Conservation (phyloP, 129 eudicot genomes). For the Flaveria bidentis region DNA sequence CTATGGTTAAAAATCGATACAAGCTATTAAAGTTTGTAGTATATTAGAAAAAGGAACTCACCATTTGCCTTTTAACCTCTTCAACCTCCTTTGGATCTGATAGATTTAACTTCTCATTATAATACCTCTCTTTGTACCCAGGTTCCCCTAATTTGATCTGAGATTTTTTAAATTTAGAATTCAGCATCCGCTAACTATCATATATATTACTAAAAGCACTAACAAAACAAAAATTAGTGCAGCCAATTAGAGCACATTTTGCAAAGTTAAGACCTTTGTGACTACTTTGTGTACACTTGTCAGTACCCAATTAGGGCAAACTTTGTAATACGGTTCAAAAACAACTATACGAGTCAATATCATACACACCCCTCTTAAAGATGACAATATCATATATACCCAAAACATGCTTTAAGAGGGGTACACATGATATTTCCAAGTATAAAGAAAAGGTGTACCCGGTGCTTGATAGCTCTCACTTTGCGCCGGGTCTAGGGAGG, state of each 20-base stretch:
- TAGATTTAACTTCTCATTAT: slow-evolving; percentile 76
- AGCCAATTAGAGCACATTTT: slow-evolving; percentile 20
- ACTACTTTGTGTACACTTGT: background rate
- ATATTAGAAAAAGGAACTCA: slow-evolving; percentile 42
- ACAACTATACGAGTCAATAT: slow-evolving; percentile 1
- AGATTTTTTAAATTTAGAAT: background rate
- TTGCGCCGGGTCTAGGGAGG: no score
- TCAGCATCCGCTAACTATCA: background rate
- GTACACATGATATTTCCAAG: background rate
- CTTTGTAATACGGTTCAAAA: background rate
- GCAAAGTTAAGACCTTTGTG: background rate
- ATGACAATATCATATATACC: background rate
- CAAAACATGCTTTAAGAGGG: slow-evolving; percentile 1
- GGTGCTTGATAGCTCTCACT: no score
- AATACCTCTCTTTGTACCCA: slow-evolving; percentile 94
- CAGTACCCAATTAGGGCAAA: slow-evolving; percentile 8
- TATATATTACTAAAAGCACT: slow-evolving; percentile 15
- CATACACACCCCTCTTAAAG: background rate
- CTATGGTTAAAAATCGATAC: slow-evolving; percentile 9
- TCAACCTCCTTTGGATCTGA: slow-evolving; percentile 62
- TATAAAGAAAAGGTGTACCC: background rate
- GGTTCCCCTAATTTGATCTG: slow-evolving; percentile 98
- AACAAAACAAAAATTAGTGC: background rate
- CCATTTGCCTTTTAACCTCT: slow-evolving; percentile 66
- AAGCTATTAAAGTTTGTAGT: slow-evolving; percentile 1